These are phyloP conservation scores for Gynochthodes officinalis DNA, from an alignment of 257 asterid species.

Conservation along the genomic window DNA sequence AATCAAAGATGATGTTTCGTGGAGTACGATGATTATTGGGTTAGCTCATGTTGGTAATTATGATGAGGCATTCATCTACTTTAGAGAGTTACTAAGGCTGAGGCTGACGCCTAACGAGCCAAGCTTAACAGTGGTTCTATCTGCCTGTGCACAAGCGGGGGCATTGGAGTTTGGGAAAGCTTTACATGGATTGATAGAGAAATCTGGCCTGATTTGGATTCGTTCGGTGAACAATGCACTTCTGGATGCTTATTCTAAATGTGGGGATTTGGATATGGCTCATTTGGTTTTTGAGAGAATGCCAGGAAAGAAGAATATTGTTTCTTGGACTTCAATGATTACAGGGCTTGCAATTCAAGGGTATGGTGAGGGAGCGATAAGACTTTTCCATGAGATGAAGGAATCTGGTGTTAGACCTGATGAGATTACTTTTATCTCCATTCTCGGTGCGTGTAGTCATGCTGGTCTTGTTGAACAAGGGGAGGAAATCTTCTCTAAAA, in stretches of 20 bases:
- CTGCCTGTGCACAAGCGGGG: constrained; percentile 80
- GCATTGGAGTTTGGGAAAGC: constrained; percentile 55
- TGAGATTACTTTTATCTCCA: constrained; percentile 46
- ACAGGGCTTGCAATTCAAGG: constrained; percentile 84
- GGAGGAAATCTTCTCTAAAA: constrained; percentile 43
- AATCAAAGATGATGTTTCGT: constrained; percentile 61
- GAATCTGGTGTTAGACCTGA: constrained; percentile 58
- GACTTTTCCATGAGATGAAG: constrained; percentile 63
- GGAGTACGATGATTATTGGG: constrained; percentile 79
- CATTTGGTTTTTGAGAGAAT: constrained; percentile 56
- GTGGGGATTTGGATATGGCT: constrained; percentile 74
- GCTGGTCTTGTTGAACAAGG: constrained; percentile 76
- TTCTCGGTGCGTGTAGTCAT: constrained; percentile 87
- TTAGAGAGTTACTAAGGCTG: constrained; percentile 47
- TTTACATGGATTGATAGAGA: constrained; percentile 63
- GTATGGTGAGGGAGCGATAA: constrained; percentile 59
- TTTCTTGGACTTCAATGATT: constrained; percentile 82
- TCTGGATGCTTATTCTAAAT: constrained; percentile 68
- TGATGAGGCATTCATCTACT: constrained; percentile 47
- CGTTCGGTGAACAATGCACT: constrained; percentile 72
- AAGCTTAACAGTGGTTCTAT: constrained; percentile 71
- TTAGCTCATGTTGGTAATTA: constrained; percentile 48
- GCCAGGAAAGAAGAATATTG: constrained; percentile 51
- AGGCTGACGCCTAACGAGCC: constrained; percentile 69
- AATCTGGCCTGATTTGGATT: constrained; percentile 62